Evolutionary conservation across 352 stramenopile genomes (phyloP), one percentile per base, ranked within the genome.

Genomic region (Globisporangium nodosum): DNA sequence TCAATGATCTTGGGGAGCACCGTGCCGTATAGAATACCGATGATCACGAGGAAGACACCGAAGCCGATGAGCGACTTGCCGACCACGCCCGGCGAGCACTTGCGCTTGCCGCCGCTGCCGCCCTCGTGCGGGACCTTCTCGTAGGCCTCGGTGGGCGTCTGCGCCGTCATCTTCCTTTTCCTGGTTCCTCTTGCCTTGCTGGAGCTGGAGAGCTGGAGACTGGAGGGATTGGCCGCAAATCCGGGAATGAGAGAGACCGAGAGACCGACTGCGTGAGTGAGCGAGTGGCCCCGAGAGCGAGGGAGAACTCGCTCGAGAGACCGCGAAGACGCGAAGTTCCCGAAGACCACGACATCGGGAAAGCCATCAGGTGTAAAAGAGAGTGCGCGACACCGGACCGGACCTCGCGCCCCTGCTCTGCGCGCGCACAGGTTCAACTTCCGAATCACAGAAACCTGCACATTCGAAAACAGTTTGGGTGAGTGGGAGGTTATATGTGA

Each of bases 11-110:
- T 62, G 5, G 71, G 62, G 31, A 85, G 30, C 33, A 55, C 71
- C 8, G 62, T 67, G 46, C 71, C 72, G 63, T 79, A 85, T 11
- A 77, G 31, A 53, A 82, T 68, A 35, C 64, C 65, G 56, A 80
- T 40, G 24, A 80, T 45, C 1, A 69, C 64, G 21, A 78, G 15
- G 21, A 85, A 55, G 12, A 52, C 59, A 35, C 73, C 74, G 4
- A 53, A 45, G 51, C 68, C 49, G 40, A 85, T 64, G 33, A 77
- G 65, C 9, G 61, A 67, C 58, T 67, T 66, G 63, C 66, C 71
- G 50, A 81, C 20, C 21, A 56, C 54, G 27, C 37, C 49, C 5
- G 57, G 69, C 35, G 73, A 65, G 59, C 73, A 80, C 59, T 71
- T 33, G 21, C 43, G 35, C 56, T 64, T 65, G 42, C n/a, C 31